Evolutionary conservation across 2,329 filamentous ascomycete genomes (phyloP).

Genomic region (Drechslerella coelobrocha): DNA sequence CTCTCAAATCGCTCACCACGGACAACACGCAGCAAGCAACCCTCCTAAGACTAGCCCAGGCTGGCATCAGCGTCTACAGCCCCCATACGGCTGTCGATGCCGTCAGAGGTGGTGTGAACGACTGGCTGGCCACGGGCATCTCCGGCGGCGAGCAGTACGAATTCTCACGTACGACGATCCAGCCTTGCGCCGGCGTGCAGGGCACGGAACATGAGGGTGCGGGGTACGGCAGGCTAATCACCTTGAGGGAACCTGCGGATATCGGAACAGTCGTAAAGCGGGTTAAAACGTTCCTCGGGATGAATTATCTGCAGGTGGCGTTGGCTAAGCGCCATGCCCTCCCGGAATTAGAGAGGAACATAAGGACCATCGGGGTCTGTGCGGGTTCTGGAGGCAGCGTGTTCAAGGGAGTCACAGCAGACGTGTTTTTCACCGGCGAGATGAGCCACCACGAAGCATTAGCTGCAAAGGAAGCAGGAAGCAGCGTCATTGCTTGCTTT

Average conservation of each 20-base stretch:
- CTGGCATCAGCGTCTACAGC: slow-evolving; percentile 92
- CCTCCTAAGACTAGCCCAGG: slow-evolving; percentile 78
- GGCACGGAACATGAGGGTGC: slow-evolving; percentile 52
- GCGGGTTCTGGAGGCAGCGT: slow-evolving; percentile 85
- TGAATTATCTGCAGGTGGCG: slow-evolving; percentile 20
- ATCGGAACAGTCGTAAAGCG: slow-evolving; percentile 51
- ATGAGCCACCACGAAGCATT: slow-evolving; percentile 92
- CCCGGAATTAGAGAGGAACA: slow-evolving; percentile 26
- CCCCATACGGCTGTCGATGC: slow-evolving; percentile 96
- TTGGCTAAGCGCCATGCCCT: slow-evolving; percentile 34
- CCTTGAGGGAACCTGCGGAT: slow-evolving; percentile 43
- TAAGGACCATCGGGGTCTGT: slow-evolving; percentile 53
- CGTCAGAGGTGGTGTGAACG: slow-evolving; percentile 81
- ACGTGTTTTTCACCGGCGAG: slow-evolving; percentile 89
- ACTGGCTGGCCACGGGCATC: slow-evolving; percentile 91
- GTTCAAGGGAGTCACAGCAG: slow-evolving; percentile 72
- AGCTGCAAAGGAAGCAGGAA: slow-evolving; percentile 81
- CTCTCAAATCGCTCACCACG: slow-evolving; percentile 85
- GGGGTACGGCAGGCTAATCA: slow-evolving; percentile 53
- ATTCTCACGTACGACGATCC: slow-evolving; percentile 45
- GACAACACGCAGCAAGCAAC: slow-evolving; percentile 85
- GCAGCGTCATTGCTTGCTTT: slow-evolving; percentile 77
- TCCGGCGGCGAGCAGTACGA: slow-evolving; percentile 62
- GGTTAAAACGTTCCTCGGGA: slow-evolving; percentile 50
- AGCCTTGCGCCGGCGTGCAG: slow-evolving; percentile 44